phyloP scores from a whole-genome alignment of 75 land plant species.

The Azolla pinnata region DNA sequence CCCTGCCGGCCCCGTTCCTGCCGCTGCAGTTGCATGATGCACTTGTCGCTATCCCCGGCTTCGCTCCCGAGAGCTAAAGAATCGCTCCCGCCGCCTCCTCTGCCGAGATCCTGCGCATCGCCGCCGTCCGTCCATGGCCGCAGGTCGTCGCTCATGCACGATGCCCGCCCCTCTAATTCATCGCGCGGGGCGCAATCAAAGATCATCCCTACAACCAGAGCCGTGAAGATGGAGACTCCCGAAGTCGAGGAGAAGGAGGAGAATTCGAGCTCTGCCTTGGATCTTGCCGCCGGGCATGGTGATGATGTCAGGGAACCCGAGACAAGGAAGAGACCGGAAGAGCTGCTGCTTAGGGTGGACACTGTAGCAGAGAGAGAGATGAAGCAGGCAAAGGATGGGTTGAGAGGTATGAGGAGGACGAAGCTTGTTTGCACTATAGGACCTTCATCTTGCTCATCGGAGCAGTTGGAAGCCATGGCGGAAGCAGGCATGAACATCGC shows the following conservation, averaged over 20 bases:
- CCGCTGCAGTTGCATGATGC: too few species aligned
- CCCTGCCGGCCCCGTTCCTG: too few species aligned
- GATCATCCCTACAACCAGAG: neutral
- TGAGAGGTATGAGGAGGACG: constrained; percentile 77
- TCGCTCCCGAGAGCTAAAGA: too few species aligned
- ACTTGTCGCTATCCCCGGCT: too few species aligned
- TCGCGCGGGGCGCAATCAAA: too few species aligned
- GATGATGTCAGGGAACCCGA: neutral
- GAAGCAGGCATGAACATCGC: constrained; percentile 92
- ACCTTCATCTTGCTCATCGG: constrained; percentile 60
- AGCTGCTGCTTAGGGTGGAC: constrained; percentile 49
- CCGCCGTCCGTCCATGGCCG: too few species aligned
- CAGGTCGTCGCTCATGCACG: too few species aligned
- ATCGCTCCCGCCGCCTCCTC: too few species aligned
- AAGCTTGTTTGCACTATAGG: constrained; percentile 94
- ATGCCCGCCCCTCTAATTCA: too few species aligned
- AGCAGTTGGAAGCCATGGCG: constrained; percentile 91
- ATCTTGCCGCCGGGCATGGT: neutral
- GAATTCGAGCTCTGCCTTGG: neutral
- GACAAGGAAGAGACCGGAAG: neutral
- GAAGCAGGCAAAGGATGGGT: constrained; percentile 98
- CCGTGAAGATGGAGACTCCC: neutral
- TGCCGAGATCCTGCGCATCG: too few species aligned
- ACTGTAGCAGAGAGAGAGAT: constrained; percentile 81
- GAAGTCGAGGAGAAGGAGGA: neutral